These are phyloP conservation scores for Gossypium rotundifolium DNA, from an alignment of 345 rosid genomes.

Conservation along the genomic window DNA sequence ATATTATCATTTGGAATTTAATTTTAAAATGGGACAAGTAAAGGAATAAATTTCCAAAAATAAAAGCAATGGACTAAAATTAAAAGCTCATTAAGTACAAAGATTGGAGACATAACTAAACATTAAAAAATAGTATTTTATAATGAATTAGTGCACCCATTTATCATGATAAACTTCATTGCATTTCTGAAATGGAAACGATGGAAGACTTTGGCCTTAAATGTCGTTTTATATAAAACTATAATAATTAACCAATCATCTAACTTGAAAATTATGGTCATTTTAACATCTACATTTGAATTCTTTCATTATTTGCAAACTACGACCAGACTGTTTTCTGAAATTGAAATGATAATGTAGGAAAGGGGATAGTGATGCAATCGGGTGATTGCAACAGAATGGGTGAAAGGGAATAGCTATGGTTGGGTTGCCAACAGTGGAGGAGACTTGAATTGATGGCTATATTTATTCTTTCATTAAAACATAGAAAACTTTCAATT, in stretches of 20 bases:
- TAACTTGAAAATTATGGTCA: background rate
- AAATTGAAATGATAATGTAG: background rate
- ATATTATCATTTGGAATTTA: too few species aligned
- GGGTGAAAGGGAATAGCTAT: background rate
- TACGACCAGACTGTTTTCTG: background rate
- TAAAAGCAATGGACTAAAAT: too few species aligned
- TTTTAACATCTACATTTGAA: too few species aligned
- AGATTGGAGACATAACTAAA: too few species aligned
- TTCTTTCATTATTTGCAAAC: background rate
- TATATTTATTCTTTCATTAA: background rate
- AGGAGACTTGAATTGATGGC: background rate
- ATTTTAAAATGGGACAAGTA: too few species aligned
- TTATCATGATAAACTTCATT: slow-evolving; percentile 11
- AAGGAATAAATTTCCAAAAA: too few species aligned
- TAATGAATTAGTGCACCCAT: slow-evolving; percentile 4
- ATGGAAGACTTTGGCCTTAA: background rate
- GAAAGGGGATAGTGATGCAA: background rate
- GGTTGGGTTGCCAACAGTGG: background rate
- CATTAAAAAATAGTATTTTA: background rate
- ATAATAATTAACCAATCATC: slow-evolving; percentile 1
- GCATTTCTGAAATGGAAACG: slow-evolving; percentile 24
- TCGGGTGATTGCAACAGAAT: background rate
- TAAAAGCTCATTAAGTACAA: too few species aligned
- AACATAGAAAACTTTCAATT: background rate
- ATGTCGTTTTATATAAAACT: background rate